phyloP scores from a whole-genome alignment of 1,284 basidiomycete species.

The Wolfiporia cocos region DNA sequence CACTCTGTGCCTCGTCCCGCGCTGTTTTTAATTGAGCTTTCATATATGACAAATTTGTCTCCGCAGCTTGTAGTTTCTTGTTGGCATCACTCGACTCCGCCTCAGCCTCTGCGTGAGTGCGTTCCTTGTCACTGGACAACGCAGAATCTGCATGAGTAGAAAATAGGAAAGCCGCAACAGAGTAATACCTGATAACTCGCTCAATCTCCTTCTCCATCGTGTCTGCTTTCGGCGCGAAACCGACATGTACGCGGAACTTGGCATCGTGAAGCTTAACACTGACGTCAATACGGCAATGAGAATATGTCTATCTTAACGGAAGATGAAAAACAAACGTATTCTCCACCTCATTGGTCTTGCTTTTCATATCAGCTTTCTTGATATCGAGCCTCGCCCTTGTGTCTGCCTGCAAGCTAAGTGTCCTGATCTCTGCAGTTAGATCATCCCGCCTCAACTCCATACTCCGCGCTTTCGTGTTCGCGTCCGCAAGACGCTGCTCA shows the following conservation, averaged over 20 bases:
- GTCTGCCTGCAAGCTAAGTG: slow-evolving; percentile 79
- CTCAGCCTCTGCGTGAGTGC: slow-evolving; percentile 53
- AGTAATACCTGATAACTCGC: slow-evolving; percentile 50
- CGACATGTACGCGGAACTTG: slow-evolving; percentile 62
- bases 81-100: slow-evolving; percentile 41
- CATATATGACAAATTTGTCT: slow-evolving; percentile 53
- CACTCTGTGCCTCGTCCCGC: slow-evolving; percentile 59
- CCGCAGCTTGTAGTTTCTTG: slow-evolving; percentile 52
- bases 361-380: slow-evolving; percentile 64
- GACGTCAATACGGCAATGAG: not conserved
- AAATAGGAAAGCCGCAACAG: no score
- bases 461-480: slow-evolving; percentile 44
- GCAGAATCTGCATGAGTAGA: no score
- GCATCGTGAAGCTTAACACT: slow-evolving; percentile 59
- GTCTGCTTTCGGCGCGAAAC: slow-evolving; percentile 49
- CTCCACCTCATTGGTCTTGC: slow-evolving; percentile 59
- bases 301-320: slow-evolving; percentile 4
- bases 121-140: slow-evolving; percentile 56
- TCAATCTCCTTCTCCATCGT: slow-evolving; percentile 73
- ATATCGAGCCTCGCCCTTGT: slow-evolving; percentile 77
- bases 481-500: slow-evolving; percentile 65
- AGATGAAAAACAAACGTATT: slow-evolving; percentile 50
- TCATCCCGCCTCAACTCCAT: slow-evolving; percentile 72
- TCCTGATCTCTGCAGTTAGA: slow-evolving; percentile 68
- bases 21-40: slow-evolving; percentile 60